Evolutionary conservation across 768 basidiomycete genomes (phyloP), one percentile per base, ranked within the genome.

Genomic region (Podaxis pistillaris): DNA sequence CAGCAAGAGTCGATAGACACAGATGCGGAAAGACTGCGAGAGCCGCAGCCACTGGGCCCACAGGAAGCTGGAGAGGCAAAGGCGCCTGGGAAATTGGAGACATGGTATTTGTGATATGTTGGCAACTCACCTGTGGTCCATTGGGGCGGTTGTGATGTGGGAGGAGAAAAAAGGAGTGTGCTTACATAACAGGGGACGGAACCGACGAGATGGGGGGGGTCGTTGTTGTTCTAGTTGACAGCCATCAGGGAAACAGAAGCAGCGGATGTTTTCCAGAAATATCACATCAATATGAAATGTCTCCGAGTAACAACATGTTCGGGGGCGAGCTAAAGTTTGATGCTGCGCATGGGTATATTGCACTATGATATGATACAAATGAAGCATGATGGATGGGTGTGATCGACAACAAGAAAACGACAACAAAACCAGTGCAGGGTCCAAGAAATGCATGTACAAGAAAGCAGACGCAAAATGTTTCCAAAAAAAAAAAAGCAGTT

Each of bases 291-390:
- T 50, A 30, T 30, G 13, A 50, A 50, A 50, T n/a, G 47, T 50
- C 47, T 50, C 47, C 47, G 47, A 50, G 47, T 50, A 50, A 50
- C 15, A 50, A 50, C 47, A 50, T 50, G 47, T 50, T 50, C 33
- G 5, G 17, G 41, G 17, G 5, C 26, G 15, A 17, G n/a, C 30
- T 36, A 36, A 53, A 19, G n/a, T 53, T 36, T 52, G 28, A 52
- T 57, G 56, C 40, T 57, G 56, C 44, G 44, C 56, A 57, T 36
- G 47, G 58, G 40, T 59, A 59, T 60, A 60, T 60, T 60, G 59
- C 51, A 54, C 37, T 53, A 36, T 26, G 28, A 6, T 58, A 60
- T 60, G 41, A 22, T 60, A 60, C 59, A 60, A 26, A 60, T 40
- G 52, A 44, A 44, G 36, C 40, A 50, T 47, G 44, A 17, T 37